Conservation (phyloP, 2,329 filamentous ascomycete genomes). For the Penicillium sp. region DNA sequence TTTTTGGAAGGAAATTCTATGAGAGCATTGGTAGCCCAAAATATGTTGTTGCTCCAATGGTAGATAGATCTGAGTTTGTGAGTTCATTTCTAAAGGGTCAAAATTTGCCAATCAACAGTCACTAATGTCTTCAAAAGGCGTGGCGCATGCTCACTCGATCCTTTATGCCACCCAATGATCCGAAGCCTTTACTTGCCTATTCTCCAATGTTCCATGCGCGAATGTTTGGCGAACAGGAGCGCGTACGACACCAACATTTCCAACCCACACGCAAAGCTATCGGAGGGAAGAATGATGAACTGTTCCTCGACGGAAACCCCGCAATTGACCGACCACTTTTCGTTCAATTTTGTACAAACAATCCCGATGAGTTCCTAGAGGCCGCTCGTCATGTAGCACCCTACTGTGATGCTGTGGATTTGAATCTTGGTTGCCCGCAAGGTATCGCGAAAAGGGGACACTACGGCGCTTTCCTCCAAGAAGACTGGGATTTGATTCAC, state of each 20-base stretch:
- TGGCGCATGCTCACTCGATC: conserved; percentile 97
- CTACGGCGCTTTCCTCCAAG: conserved; percentile 93
- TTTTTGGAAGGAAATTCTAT: conserved; percentile 87
- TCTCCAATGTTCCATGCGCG: conserved; percentile 96
- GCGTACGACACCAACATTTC: conserved; percentile 78
- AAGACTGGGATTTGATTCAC: conserved; percentile 81
- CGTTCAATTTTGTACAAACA: conserved; percentile 81
- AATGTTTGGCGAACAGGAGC: conserved; percentile 72
- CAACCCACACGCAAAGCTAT: conserved; percentile 57
- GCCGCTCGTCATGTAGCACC: conserved; percentile 77
- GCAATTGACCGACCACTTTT: conserved; percentile 82
- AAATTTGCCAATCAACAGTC: not conserved
- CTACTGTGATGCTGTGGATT: conserved; percentile 90
- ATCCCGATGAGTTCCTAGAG: conserved; percentile 49
- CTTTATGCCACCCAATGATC: conserved; percentile 69
- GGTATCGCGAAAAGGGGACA: conserved; percentile 87
- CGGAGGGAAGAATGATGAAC: conserved; percentile 29
- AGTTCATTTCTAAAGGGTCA: conserved; percentile 35
- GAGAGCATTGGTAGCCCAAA: conserved; percentile 91
- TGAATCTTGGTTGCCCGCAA: conserved; percentile 95
- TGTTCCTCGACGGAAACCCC: conserved; percentile 83
- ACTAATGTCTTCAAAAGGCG: conserved; percentile 57
- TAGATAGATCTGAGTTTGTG: conserved; percentile 97
- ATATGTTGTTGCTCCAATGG: conserved; percentile 92
- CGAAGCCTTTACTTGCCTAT: conserved; percentile 74